Evolutionary conservation across 2,329 filamentous ascomycete genomes (phyloP), one percentile per base, ranked within the genome.

Genomic region (Trichophyton mentagrophytes): DNA sequence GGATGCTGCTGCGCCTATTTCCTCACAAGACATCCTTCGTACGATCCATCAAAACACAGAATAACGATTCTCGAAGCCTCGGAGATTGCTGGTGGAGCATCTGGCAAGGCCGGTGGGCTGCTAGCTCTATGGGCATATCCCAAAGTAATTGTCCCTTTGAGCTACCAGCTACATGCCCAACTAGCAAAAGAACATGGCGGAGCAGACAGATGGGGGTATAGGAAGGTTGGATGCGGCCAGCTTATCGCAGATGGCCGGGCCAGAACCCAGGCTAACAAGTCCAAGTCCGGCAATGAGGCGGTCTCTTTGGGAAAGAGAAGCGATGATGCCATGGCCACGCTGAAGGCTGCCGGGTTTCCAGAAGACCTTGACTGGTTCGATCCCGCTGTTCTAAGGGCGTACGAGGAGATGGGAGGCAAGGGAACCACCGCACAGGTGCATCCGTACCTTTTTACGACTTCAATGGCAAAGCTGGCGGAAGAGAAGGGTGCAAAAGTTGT

Each of bases 81-180:
- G 2, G 80, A 85, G 51, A 86, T 97, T 65, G 93, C 93, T 5
- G 84, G 89, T n/a, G 92, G 89, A 25, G 92, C 93, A 42, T 96
- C 90, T 7, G 93, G 93, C 46, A 97, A 96, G 76, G 92, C 93
- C 0, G 93, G 93, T 15, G 93, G 93, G 0, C 79, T 99, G 3
- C 80, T 99, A 22, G 93, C 86, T 0, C 78, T 91, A 15, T 97
- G 92, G 90, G 93, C 92, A 0, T 96, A 96, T 69, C 93, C 93
- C 0, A 79, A 78, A 61, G 86, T 83, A 67, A 84, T 97, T 44
- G 92, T 96, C 0, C 89, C 89, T 0, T 78, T 97, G 47, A 95
- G 89, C 61, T 97, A 90, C 74, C 81, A 80, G 56, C 79, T 97
- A 15, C 93, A 97, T 69, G 82, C 84, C 38, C 84, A 96, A 68